Conservation (phyloP, 352 stramenopile species). For the Phytophthora megakarya region DNA sequence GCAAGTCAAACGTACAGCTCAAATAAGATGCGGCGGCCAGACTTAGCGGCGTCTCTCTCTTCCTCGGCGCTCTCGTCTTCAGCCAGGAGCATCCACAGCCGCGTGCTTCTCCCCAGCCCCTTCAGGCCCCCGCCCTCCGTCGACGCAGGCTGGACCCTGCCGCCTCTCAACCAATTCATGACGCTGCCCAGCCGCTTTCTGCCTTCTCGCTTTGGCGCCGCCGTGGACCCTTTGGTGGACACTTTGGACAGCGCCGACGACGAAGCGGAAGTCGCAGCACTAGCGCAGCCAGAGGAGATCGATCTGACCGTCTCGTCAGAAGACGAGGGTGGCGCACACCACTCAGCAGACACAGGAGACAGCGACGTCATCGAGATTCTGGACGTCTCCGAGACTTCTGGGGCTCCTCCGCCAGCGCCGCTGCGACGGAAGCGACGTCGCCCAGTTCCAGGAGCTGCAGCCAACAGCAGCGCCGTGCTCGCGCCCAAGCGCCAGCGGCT, state of each 20-base stretch:
- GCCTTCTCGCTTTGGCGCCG: conserved; percentile 13
- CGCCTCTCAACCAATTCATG: conserved; percentile 44
- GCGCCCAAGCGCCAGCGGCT: conserved; percentile 33
- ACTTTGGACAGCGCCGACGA: conserved; percentile 11
- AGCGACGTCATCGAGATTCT: conserved; percentile 67
- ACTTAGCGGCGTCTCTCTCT: conserved; percentile 10
- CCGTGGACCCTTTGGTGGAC: conserved; percentile 4
- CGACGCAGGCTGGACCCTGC: conserved; percentile 22
- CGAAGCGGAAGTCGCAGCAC: neutral
- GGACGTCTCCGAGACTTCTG: conserved; percentile 16
- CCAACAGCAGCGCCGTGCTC: neutral
- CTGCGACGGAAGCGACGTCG: conserved; percentile 56
- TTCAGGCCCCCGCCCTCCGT: neutral
- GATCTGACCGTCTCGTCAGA: conserved; percentile 72
- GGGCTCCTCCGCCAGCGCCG: conserved; percentile 15
- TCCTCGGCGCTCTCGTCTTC: neutral
- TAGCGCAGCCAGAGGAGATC: conserved; percentile 49
- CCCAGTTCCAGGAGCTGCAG: neutral
- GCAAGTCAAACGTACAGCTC: neutral
- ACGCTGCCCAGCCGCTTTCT: conserved; percentile 33
- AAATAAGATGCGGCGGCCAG: conserved; percentile 28
- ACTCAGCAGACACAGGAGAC: conserved; percentile 19
- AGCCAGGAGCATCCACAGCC: neutral
- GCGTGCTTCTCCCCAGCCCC: conserved; percentile 1
- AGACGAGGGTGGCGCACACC: conserved; percentile 35